Evolutionary conservation across 768 basidiomycete species (phyloP).

Genomic region (Rhodotorula taiwanensis): DNA sequence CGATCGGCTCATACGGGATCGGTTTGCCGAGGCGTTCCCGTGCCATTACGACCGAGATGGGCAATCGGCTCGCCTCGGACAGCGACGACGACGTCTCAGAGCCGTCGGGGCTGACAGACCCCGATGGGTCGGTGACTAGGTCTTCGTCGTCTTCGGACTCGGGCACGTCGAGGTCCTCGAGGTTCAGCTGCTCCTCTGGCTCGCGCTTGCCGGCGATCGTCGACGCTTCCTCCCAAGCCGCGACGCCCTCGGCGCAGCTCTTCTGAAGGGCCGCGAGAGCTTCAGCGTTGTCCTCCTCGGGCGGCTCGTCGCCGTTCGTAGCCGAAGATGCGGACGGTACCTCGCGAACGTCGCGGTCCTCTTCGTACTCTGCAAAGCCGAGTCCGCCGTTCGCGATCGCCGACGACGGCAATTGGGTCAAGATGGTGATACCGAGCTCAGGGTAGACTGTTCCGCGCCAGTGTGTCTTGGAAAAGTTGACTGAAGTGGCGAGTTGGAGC

Average conservation of each 20-base stretch:
- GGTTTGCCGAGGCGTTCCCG: not conserved
- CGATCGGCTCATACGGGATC: not conserved
- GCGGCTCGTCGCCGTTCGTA: too few relatives aligned
- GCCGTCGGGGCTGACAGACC: not conserved
- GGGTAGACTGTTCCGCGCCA: not conserved
- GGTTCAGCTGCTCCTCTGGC: not conserved
- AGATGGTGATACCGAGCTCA: conserved; percentile 15
- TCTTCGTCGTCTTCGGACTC: not conserved
- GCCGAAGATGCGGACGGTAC: not conserved
- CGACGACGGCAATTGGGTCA: conserved; percentile 14
- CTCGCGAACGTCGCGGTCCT: not conserved
- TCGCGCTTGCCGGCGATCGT: not conserved
- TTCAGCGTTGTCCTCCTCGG: too few relatives aligned
- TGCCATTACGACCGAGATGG: not conserved
- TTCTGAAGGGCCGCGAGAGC: too few relatives aligned
- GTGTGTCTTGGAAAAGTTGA: conserved; percentile 2
- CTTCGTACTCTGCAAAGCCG: not conserved
- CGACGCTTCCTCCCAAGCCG: not conserved
- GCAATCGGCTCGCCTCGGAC: not conserved
- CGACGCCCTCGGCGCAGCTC: not conserved
- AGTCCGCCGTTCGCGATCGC: not conserved
- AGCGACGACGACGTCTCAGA: not conserved
- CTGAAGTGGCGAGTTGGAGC: not conserved
- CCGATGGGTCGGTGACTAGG: not conserved
- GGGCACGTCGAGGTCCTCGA: not conserved